A percentile compares a stretch with the other conserved stretches of the same genome.
These are phyloP conservation scores for Penicillium janthinellum DNA, from an alignment of 2,329 filamentous ascomycete genomes.

Conservation along the genomic window DNA sequence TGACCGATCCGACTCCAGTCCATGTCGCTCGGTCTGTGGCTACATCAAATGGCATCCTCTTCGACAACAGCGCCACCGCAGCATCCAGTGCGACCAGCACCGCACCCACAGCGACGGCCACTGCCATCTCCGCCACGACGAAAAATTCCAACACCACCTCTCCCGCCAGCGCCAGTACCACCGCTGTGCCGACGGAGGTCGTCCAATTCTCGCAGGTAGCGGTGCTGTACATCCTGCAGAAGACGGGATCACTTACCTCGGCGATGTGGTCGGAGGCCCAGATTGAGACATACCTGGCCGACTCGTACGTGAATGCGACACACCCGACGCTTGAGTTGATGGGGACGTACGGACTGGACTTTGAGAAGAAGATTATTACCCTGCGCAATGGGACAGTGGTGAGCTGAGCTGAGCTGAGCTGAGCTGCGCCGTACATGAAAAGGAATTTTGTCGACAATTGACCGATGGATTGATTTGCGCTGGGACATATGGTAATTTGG, in stretches of 20 bases:
- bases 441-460: not conserved
- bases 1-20: slow-evolving; percentile 11
- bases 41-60: slow-evolving; percentile 43
- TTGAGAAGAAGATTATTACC: slow-evolving; percentile 40
- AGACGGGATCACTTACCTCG: slow-evolving; percentile 34
- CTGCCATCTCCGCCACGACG: slow-evolving; percentile 6
- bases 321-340: slow-evolving; percentile 23
- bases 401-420: slow-evolving; percentile 2
- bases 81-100: slow-evolving; percentile 19
- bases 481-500: not conserved
- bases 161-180: not conserved
- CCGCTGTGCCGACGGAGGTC: slow-evolving; percentile 24
- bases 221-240: slow-evolving; percentile 46
- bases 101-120: slow-evolving; percentile 17
- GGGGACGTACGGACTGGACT: slow-evolving; percentile 37
- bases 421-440: no score
- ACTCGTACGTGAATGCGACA: slow-evolving; percentile 28
- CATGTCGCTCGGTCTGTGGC: slow-evolving; percentile 30
- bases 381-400: slow-evolving; percentile 31
- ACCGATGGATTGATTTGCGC: not conserved
- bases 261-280: slow-evolving; percentile 33
- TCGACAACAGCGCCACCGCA: slow-evolving; percentile 25
- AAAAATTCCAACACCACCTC: not conserved
- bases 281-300: slow-evolving; percentile 36
- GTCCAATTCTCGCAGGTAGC: slow-evolving; percentile 41